Evolutionary conservation across 768 basidiomycete species (phyloP).

Genomic region (Suillus subalutaceus): DNA sequence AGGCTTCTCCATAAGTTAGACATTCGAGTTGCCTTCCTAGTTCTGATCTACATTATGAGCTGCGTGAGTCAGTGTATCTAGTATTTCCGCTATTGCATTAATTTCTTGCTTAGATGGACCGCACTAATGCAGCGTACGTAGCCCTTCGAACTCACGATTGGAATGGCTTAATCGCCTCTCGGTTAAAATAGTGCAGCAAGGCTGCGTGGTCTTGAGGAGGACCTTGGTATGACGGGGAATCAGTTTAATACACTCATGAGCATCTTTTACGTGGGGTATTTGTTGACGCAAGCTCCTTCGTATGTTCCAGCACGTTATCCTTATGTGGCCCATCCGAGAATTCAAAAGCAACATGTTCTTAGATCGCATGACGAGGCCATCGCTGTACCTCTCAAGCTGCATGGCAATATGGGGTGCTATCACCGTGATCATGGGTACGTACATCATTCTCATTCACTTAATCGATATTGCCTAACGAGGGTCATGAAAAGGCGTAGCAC

Average conservation of each 20-base stretch:
- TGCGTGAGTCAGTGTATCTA: slow-evolving; percentile 35
- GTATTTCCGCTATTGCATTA: slow-evolving; percentile 3
- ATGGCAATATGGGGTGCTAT: slow-evolving; percentile 74
- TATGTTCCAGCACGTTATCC: slow-evolving; percentile 35
- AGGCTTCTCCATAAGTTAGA: slow-evolving; percentile 48
- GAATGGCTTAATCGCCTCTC: background rate
- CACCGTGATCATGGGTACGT: slow-evolving; percentile 52
- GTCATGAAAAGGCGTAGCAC: slow-evolving; percentile 38
- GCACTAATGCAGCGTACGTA: slow-evolving; percentile 65
- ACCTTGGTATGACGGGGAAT: slow-evolving; percentile 59
- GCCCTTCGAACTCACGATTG: background rate
- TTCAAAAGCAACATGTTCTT: slow-evolving; percentile 64
- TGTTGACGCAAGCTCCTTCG: slow-evolving; percentile 76
- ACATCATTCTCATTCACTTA: background rate
- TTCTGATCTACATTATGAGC: slow-evolving; percentile 50
- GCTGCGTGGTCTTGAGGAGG: slow-evolving; percentile 67
- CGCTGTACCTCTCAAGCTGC: slow-evolving; percentile 61
- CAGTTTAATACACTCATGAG: slow-evolving; percentile 71
- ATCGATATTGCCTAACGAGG: slow-evolving; percentile 7
- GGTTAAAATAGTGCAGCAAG: slow-evolving; percentile 58
- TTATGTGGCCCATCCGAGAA: background rate
- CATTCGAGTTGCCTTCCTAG: slow-evolving; percentile 43
- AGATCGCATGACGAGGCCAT: slow-evolving; percentile 65
- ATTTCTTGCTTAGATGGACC: slow-evolving; percentile 52
- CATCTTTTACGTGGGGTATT: slow-evolving; percentile 70